Evolutionary conservation across 2,329 filamentous ascomycete genomes (phyloP).

Genomic region (Fusarium coffeatum): DNA sequence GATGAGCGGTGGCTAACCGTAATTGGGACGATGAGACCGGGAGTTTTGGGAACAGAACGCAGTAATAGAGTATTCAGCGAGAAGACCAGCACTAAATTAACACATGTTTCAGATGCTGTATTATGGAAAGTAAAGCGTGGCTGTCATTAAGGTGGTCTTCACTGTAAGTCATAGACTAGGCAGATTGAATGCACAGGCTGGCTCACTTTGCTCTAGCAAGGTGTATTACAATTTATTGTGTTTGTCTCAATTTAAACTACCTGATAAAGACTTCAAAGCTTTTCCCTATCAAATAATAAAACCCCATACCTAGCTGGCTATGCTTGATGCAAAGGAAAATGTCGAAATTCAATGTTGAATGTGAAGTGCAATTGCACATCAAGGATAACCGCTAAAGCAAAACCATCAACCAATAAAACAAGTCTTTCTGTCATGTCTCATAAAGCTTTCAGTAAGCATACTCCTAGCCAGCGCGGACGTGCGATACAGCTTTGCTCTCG

Average conservation of each 20-base stretch:
- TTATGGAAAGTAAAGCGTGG: not conserved
- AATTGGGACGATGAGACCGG: not conserved
- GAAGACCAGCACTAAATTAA: not conserved
- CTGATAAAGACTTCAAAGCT: not conserved
- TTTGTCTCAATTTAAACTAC: not conserved
- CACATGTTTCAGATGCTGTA: not conserved
- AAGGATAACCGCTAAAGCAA: slow-evolving; percentile 28
- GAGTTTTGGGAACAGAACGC: not conserved
- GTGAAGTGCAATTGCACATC: slow-evolving; percentile 13
- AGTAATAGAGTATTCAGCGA: not conserved
- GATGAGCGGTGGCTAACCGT: not conserved
- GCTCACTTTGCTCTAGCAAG: not conserved
- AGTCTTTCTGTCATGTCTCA: slow-evolving; percentile 15
- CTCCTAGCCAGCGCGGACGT: slow-evolving; percentile 46
- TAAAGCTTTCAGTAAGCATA: not conserved
- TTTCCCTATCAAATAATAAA: slow-evolving; percentile 14
- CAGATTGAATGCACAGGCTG: not conserved
- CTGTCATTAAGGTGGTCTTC: not conserved
- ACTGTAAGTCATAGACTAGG: not conserved
- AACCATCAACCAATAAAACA: slow-evolving; percentile 1
- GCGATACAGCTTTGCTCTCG: slow-evolving; percentile 57
- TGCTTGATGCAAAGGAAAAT: slow-evolving; percentile 26
- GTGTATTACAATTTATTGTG: not conserved
- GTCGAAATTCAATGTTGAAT: slow-evolving; percentile 24
- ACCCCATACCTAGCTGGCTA: slow-evolving; percentile 35